These are phyloP conservation scores for Blastobotrys malaysiensis DNA, from an alignment of 1,139 yeast genomes.

Conservation along the genomic window DNA sequence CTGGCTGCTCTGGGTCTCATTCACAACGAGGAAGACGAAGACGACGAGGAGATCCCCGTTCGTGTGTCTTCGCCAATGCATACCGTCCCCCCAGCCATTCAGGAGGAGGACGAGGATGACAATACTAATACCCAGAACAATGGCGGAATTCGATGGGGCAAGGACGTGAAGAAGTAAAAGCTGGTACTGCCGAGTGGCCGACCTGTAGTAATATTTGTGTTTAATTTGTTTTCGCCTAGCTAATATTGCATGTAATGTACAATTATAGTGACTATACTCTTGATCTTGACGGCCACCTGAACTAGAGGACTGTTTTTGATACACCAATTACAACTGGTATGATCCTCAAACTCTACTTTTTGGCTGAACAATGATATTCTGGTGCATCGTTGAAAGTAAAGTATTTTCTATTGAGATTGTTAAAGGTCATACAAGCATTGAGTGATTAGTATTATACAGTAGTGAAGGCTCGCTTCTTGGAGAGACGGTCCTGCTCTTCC, in stretches of 20 bases:
- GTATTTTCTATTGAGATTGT: no score
- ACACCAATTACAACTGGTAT: no score
- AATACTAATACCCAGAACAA: slow-evolving; percentile 7
- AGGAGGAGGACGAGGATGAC: slow-evolving; percentile 22
- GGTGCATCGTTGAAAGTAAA: no score
- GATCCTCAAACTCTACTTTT: no score
- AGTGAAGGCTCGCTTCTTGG: slow-evolving; percentile 61
- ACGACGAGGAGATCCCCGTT: slow-evolving; percentile 18
- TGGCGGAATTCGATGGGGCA: slow-evolving; percentile 19
- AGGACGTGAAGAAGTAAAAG: slow-evolving; percentile 15
- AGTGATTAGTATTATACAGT: slow-evolving; percentile 13
- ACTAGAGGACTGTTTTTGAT: no score
- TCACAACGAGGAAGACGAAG: slow-evolving; percentile 28
- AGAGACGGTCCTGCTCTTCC: slow-evolving; percentile 48
- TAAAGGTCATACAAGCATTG: not conserved
- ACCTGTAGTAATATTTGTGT: slow-evolving; percentile 1
- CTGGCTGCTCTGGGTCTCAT: slow-evolving; percentile 74
- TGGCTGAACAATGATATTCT: no score
- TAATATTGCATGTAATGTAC: not conserved
- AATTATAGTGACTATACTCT: not conserved
- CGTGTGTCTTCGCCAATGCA: not conserved
- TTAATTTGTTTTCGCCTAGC: slow-evolving; percentile 1
- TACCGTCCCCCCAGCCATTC: slow-evolving; percentile 13
- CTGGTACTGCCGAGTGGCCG: no score
- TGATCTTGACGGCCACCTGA: not conserved